Evolutionary conservation across 2,329 filamentous ascomycete species (phyloP), one percentile per base, ranked within the genome.

Genomic region (Aspergillus versicolor): DNA sequence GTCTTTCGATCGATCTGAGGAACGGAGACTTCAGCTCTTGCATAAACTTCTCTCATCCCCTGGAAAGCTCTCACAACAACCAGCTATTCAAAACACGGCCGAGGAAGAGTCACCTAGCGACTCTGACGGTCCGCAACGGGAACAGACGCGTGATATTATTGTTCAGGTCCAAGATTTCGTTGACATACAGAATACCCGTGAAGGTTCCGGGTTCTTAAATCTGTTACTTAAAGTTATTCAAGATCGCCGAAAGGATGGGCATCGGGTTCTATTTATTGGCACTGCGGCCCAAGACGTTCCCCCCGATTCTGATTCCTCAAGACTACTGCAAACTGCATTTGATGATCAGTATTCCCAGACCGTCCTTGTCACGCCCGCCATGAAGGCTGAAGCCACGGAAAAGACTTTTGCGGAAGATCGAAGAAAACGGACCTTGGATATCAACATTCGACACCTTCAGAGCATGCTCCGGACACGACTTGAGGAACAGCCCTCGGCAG

Each of bases 91-190:
- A 22, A 17, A 61, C 5, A 42, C 47, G 8, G 60, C 60, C 41
- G 56, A 58, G 22, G 43, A 62, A 52, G 52, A 56, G 17, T 19
- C 57, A 12, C 30, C 43, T 5, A 34, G 40, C 37, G 32, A 15
- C 8, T 49, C 46, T 32, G 61, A 66, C 50, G 43, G 54, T 32
- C 50, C 44, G 37, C 61, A 63, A 8, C 51, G 56, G 30, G 65
- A 63, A 21, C 60, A 61, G 27, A 59, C 53, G 52, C 64, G 69
- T 66, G 69, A 80, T 22, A 81, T 92, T 7, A 87, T 97, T 57
- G 80, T 95, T 40, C 91, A 91, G 65, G 77, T 96, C 12, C 85
- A 89, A 69, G 91, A 97, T 70, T 89, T 91, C 67, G 86, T 89
- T 52, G 90, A 95, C 61, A 80, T 99, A 8, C 85, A 82, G 65